Percentiles rank a stretch among this genome's conserved stretches.
Evolutionary conservation across 257 asterid species (phyloP).

Genomic region (Solanum etuberosum): DNA sequence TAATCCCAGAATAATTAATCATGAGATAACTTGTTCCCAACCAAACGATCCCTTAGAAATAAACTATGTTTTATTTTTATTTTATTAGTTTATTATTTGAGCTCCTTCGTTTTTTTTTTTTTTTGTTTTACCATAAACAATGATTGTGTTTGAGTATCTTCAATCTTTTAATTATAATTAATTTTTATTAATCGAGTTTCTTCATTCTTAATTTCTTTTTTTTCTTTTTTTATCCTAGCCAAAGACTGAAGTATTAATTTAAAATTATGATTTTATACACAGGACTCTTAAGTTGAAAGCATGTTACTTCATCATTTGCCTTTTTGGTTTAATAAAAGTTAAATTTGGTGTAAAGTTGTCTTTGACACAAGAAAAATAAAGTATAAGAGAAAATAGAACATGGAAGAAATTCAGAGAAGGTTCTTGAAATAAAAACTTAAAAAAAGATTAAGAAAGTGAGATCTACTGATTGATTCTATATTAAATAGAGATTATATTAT

Average conservation of each 20-base stretch:
- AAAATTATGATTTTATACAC: not conserved
- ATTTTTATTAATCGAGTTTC: not conserved
- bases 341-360: not conserved
- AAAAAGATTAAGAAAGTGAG: too few relatives aligned
- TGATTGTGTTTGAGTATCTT: not conserved
- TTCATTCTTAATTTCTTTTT: not conserved
- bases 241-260: not conserved
- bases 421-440: not conserved
- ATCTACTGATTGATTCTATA: too few relatives aligned
- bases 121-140: too few relatives aligned
- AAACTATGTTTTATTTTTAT: too few relatives aligned
- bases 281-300: not conserved
- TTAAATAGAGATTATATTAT: too few relatives aligned
- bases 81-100: not conserved
- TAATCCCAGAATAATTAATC: too few relatives aligned
- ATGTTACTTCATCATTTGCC: not conserved
- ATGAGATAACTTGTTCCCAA: too few relatives aligned
- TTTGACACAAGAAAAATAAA: not conserved
- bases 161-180: not conserved
- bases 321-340: not conserved
- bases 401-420: not conserved
- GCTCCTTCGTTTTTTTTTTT: too few relatives aligned
- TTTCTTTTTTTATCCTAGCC: not conserved
- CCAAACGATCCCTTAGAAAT: too few relatives aligned
- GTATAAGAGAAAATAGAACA: not conserved